Evolutionary conservation across 805 yeast species (phyloP), one percentile per base, ranked within the genome.

Genomic region (Dipodascopsis tothii): DNA sequence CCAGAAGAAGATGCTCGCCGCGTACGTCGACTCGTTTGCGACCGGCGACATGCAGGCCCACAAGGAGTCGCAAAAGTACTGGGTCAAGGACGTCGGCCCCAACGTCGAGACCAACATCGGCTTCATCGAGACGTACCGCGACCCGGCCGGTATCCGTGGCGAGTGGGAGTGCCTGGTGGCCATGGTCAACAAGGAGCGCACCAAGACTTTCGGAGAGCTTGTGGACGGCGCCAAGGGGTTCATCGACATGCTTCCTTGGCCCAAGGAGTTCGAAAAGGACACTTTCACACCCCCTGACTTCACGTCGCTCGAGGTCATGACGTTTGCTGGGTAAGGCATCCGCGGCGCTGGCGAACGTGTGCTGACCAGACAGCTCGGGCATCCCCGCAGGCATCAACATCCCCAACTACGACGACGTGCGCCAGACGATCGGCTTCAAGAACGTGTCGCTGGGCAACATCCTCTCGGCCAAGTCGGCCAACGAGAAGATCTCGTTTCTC

Each of bases 91-190:
- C 62, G 64, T 82, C 41, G 81, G 84, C 1, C 96, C 96, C 9
- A 68, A 68, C 11, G 80, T 80, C 32, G 86, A 80, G 65, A 78
- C 90, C 36, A 85, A 86, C 60, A 76, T 86, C 56, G 96, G 96
- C 0, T 86, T 86, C 61, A 86, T 86, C 55, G 96, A 86, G 67
- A 86, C 95, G 22, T 86, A 86, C 66, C 74, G 96, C 63, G 96
- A 85, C 60, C 94, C 95, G 14, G 75, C 88, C 25, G 95, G 95
- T 37, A 84, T 85, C 37, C 75, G 87, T 58, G 96, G 95, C 47
- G 96, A 86, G 64, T 86, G 92, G 90, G 95, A 86, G 66, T 85
- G 94, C 22, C 67, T 86, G 38, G 92, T 86, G 27, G 90, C 95
- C 18, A 82, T 85, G 77, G 94, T 86, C 44, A 85, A 86, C 64